phyloP scores from a whole-genome alignment of 345 rosid species.

The Syzygium jambos region DNA sequence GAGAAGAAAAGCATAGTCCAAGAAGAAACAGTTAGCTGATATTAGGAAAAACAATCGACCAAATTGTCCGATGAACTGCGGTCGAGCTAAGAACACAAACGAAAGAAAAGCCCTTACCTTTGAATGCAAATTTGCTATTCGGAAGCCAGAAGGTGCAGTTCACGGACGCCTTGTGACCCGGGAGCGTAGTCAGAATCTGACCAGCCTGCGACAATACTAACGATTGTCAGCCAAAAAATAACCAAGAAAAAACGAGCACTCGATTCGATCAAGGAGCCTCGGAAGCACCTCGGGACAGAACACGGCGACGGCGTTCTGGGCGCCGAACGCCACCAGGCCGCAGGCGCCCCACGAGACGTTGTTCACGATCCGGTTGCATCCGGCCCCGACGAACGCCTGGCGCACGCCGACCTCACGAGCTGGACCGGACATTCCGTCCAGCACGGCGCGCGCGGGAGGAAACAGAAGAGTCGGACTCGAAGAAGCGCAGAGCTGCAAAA shows the following conservation, averaged over 20 bases:
- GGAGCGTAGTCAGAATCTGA: conserved; percentile 79
- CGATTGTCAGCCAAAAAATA: background rate
- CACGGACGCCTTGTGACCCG: conserved; percentile 74
- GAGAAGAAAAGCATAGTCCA: background rate
- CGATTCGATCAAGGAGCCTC: background rate
- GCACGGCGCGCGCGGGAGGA: background rate
- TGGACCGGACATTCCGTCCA: background rate
- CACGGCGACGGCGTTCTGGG: conserved; percentile 77
- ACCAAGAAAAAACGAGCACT: background rate
- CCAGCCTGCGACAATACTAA: conserved; percentile 35
- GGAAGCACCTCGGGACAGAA: conserved; percentile 59
- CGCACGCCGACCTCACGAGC: conserved; percentile 30
- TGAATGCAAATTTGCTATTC: conserved; percentile 58
- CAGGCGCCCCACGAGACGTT: conserved; percentile 92
- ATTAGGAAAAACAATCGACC: background rate
- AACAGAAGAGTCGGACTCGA: background rate
- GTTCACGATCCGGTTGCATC: conserved; percentile 84
- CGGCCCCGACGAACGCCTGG: conserved; percentile 77
- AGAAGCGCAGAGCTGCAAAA: background rate
- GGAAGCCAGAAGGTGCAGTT: conserved; percentile 95
- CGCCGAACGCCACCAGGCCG: conserved; percentile 70
- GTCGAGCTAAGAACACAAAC: background rate
- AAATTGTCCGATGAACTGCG: background rate
- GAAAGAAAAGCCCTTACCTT: conserved; percentile 30
- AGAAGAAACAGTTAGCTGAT: background rate